Base-by-base conservation (phyloP, 164 flowering plant genomes). In the Nymphaea colorata region DNA sequence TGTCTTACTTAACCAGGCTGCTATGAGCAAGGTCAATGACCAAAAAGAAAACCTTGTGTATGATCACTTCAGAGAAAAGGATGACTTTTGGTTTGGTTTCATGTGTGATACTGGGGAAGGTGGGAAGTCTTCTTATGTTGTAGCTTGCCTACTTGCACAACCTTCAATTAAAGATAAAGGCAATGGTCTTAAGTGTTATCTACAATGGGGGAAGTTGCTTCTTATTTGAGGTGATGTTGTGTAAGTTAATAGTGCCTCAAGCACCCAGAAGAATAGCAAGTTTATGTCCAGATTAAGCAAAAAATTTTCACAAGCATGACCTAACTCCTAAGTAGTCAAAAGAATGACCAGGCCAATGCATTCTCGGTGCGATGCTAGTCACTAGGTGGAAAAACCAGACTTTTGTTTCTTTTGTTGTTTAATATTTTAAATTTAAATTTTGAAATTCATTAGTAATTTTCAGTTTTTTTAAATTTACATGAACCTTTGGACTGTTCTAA, bases 61-160 rank as follows among this genome's bases (percentile, higher is more conserved):
- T 73, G 91, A 92, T 73, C 90, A 95, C 67, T 84, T 86, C 44
- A 76, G 83, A 80, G 95, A 79, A 63, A 88, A 77, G 70, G 90
- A 89, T 61, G 97, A 87, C 7, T 60, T 95, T 3, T 95, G 99
- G 99, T 92, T 95, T 83, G 99, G 92, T 72, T 95, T 92, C 79
- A 95, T 95, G 98, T 94, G 97, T 43, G 99, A 95, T 81, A 92
- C 99, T 59, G 99, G 99, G 60, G 99, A 95, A 83, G 98, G 99
- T 74, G 99, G 99, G 62, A 92, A 95, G 71, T 92, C 98, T 43
- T 86, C 99, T 42, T 95, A 92, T 76, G 12, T 86, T 67, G 87
- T 95, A 60, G 96, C 99, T 62, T 83, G 89, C 18, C 80, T 95
- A 69, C 94, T 95, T 72, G 99, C 99, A 71, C 98, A 89, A 70